Percentiles rank a stretch among this genome's conserved stretches.
Evolutionary conservation across 2,329 filamentous ascomycete genomes (phyloP).

Genomic region (Geosmithia putterillii): DNA sequence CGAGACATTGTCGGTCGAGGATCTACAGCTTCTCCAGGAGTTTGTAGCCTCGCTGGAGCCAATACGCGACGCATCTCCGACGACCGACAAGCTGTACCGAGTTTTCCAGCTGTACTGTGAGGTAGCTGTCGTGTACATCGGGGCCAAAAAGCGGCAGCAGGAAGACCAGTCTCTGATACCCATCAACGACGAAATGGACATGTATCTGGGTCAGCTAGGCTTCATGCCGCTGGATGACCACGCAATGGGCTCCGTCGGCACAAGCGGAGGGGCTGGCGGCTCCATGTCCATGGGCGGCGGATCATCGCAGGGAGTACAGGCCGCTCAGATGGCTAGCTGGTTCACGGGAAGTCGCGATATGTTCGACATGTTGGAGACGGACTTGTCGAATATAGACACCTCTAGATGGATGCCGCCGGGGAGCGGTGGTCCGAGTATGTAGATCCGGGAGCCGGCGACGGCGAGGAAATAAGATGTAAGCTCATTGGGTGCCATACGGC

Average conservation of each 20-base stretch:
- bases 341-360: constrained; percentile 54
- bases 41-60: constrained; percentile 45
- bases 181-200: constrained; percentile 49
- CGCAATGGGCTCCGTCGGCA: constrained; percentile 5
- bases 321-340: constrained; percentile 49
- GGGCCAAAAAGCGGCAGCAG: constrained; percentile 40
- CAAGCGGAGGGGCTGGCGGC: constrained; percentile 1
- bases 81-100: constrained; percentile 47
- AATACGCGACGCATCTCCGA: constrained; percentile 39
- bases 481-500: not conserved
- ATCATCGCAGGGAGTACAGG: constrained; percentile 19
- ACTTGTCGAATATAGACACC: constrained; percentile 33
- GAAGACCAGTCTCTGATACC: constrained; percentile 31
- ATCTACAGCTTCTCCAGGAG: constrained; percentile 40
- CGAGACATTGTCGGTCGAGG: constrained; percentile 37
- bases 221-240: constrained; percentile 35
- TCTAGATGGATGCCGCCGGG: constrained; percentile 18
- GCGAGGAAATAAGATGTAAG: not conserved
- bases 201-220: constrained; percentile 51
- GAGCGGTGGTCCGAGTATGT: not conserved
- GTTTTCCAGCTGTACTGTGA: constrained; percentile 50
- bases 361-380: constrained; percentile 52
- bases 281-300: constrained; percentile 10
- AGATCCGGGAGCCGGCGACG: constrained; percentile 6
- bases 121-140: constrained; percentile 48